Conservation (phyloP, 2,329 filamentous ascomycete genomes). For the Trichoderma aggressivum region DNA sequence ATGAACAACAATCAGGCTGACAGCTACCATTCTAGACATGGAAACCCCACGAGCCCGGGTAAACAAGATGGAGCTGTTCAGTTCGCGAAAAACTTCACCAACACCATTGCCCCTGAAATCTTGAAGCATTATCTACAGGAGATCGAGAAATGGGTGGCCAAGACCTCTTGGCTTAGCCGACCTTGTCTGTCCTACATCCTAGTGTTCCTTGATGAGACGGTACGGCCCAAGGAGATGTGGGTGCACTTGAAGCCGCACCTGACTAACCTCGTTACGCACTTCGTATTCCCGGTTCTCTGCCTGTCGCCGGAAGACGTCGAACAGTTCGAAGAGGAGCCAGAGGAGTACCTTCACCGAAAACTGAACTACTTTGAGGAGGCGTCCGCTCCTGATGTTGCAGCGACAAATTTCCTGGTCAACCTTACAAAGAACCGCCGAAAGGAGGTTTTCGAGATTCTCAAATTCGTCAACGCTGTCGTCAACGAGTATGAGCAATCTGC, state of each 20-base stretch:
- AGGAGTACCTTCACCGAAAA: constrained; percentile 95
- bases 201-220: constrained; percentile 93
- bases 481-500: constrained; percentile 84
- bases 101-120: constrained; percentile 91
- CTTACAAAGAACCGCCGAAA: constrained; percentile 92
- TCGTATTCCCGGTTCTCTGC: constrained; percentile 93
- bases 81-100: constrained; percentile 87
- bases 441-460: constrained; percentile 90
- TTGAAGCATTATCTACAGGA: constrained; percentile 90
- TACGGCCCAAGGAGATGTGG: constrained; percentile 98
- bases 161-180: constrained; percentile 91
- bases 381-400: constrained; percentile 89
- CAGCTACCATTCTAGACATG: constrained; percentile 60
- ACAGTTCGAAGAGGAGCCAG: constrained; percentile 89
- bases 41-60: constrained; percentile 74
- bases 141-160: constrained; percentile 96
- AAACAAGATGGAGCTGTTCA: constrained; percentile 72
- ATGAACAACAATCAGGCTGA: neutral
- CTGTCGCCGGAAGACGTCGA: constrained; percentile 89
- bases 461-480: constrained; percentile 92
- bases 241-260: constrained; percentile 87
- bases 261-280: constrained; percentile 87
- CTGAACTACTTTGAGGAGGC: constrained; percentile 98
- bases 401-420: constrained; percentile 93
- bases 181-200: constrained; percentile 90